Evolutionary conservation across 2,329 filamentous ascomycete genomes (phyloP).

Genomic region (Kalaharituber pfeilii): DNA sequence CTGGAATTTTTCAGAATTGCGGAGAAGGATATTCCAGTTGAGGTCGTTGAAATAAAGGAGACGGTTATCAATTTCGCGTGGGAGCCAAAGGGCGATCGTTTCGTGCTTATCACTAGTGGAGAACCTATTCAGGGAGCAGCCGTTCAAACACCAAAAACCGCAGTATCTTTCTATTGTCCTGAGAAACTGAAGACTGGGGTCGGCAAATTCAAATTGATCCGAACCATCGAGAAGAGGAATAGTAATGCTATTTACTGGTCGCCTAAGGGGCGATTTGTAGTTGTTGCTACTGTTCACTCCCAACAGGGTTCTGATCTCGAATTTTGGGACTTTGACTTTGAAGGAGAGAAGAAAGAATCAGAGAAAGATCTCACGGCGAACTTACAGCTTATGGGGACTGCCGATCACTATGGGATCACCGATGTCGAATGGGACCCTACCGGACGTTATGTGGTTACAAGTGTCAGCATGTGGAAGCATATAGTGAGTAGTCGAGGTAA

Average conservation of each 20-base stretch:
- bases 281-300: slow-evolving; percentile 82
- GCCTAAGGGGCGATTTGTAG: slow-evolving; percentile 82
- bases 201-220: slow-evolving; percentile 92
- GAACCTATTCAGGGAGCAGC: slow-evolving; percentile 53
- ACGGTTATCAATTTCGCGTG: slow-evolving; percentile 99
- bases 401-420: slow-evolving; percentile 92
- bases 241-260: slow-evolving; percentile 99
- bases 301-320: slow-evolving; percentile 89
- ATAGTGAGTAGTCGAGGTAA: slow-evolving; percentile 42
- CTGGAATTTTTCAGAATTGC: slow-evolving; percentile 94
- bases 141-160: slow-evolving; percentile 69
- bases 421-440: slow-evolving; percentile 98
- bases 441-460: slow-evolving; percentile 82
- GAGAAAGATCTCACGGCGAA: slow-evolving; percentile 78
- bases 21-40: slow-evolving; percentile 95
- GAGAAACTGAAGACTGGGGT: slow-evolving; percentile 76
- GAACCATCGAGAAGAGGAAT: slow-evolving; percentile 96
- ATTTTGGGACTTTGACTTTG: slow-evolving; percentile 95
- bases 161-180: slow-evolving; percentile 89
- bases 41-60: slow-evolving; percentile 97
- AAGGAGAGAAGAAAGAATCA: slow-evolving; percentile 47
- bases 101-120: slow-evolving; percentile 88
- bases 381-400: slow-evolving; percentile 81
- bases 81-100: slow-evolving; percentile 95
- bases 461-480: slow-evolving; percentile 91